phyloP scores from a whole-genome alignment of 2,329 filamentous ascomycete genomes.

The Fusarium tjaetaba region DNA sequence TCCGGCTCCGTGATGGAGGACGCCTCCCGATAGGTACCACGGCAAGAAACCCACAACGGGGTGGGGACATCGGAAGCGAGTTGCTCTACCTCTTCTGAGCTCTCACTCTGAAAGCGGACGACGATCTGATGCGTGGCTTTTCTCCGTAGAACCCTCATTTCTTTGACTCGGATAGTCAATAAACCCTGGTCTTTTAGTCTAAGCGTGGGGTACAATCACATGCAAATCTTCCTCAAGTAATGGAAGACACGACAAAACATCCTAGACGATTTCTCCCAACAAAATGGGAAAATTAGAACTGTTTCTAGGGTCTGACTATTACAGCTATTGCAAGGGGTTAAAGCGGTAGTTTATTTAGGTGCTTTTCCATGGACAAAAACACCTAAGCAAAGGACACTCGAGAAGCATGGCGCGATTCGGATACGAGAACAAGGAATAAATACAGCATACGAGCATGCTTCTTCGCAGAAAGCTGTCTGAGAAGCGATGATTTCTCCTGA shows the following conservation, averaged over 20 bases:
- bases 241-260: neutral
- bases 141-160: slow-evolving; percentile 13
- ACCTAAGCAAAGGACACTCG: neutral
- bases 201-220: slow-evolving; percentile 36
- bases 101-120: neutral
- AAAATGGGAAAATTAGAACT: neutral
- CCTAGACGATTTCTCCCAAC: slow-evolving; percentile 14
- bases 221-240: slow-evolving; percentile 17
- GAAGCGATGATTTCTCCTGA: neutral
- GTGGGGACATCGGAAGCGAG: slow-evolving; percentile 39
- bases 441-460: neutral
- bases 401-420: neutral
- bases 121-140: slow-evolving; percentile 21
- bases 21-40: slow-evolving; percentile 42
- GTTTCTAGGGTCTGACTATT: neutral
- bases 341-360: neutral
- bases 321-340: neutral
- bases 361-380: slow-evolving; percentile 4
- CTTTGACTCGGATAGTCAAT: slow-evolving; percentile 2
- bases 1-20: slow-evolving; percentile 38
- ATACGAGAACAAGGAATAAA: neutral
- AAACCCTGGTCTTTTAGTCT: slow-evolving; percentile 11
- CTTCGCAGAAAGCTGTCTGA: neutral
- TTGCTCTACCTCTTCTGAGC: slow-evolving; percentile 5
- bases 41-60: slow-evolving; percentile 34